Conservation (phyloP, 441 rosid genomes). For the Codiaeum variegatum region DNA sequence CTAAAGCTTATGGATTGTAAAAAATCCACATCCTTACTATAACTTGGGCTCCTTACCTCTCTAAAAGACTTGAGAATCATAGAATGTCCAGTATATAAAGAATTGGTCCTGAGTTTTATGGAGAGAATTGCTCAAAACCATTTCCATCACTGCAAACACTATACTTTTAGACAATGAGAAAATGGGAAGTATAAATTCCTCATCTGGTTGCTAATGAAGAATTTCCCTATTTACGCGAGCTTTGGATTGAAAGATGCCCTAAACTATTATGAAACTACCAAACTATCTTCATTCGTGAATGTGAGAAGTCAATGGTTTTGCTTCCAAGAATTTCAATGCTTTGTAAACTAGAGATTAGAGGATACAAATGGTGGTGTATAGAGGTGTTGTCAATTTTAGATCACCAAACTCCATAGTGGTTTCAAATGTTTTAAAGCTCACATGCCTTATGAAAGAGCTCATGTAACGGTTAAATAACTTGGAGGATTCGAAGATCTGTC, state of each 20-base stretch:
- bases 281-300: conserved; percentile 1
- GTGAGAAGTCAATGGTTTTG: conserved; percentile 10
- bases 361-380: neutral
- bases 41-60: conserved; percentile 30
- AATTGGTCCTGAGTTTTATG: conserved; percentile 27
- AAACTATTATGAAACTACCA: conserved; percentile 11
- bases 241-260: conserved; percentile 17
- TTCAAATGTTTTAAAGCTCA: neutral
- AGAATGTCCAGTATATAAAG: conserved; percentile 15
- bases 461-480: neutral
- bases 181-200: conserved; percentile 27
- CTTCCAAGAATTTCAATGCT: conserved; percentile 5
- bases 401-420: neutral
- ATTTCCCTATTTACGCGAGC: conserved; percentile 24
- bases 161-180: conserved; percentile 5
- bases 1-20: conserved; percentile 23
- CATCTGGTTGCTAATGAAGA: neutral
- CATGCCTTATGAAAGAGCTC: neutral
- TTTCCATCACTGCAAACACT: conserved; percentile 20
- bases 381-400: neutral
- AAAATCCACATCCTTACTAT: conserved; percentile 28
- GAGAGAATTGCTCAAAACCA: conserved; percentile 6
- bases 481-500: neutral
- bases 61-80: conserved; percentile 21
- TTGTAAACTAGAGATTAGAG: neutral